Percentiles rank a stretch among this genome's conserved stretches.
Evolutionary conservation across 1,284 basidiomycete genomes (phyloP).

Genomic region (Anthracocystis setariae): DNA sequence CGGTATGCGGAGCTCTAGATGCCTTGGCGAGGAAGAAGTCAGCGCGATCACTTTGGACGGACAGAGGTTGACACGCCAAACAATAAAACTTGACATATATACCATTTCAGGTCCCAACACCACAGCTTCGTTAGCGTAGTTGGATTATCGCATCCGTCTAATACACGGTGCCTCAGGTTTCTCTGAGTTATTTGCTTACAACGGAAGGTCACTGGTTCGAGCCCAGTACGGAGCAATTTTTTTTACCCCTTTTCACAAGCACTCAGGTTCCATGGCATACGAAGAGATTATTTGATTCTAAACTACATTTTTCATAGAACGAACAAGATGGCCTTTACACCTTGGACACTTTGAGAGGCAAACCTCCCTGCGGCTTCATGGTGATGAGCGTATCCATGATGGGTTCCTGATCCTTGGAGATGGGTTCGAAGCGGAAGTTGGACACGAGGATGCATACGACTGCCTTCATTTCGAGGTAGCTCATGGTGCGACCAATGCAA

Average conservation of each 20-base stretch:
- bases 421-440: constrained; percentile 52
- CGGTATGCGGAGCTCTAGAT: no score
- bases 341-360: constrained; percentile 36
- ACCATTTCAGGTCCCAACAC: no score
- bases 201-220: constrained; percentile 58
- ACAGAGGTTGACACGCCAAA: no score
- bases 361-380: constrained; percentile 56
- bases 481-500: constrained; percentile 59
- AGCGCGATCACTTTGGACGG: no score
- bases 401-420: constrained; percentile 30
- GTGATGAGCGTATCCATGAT: constrained; percentile 53
- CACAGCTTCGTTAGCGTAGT: constrained; percentile 52
- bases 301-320: no score
- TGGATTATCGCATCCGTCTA: constrained; percentile 49
- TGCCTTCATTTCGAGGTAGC: constrained; percentile 55
- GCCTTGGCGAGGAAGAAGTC: no score
- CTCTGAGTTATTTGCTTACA: constrained; percentile 30
- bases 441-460: constrained; percentile 49
- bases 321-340: no score
- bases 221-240: constrained; percentile 49
- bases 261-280: no score
- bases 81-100: no score
- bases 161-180: constrained; percentile 17
- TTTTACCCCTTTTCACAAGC: no score
- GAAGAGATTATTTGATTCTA: no score